Percentiles rank a stretch among this genome's conserved stretches.
Evolutionary conservation across 2,329 filamentous ascomycete genomes (phyloP).

Genomic region (Clarireedia hainanense): DNA sequence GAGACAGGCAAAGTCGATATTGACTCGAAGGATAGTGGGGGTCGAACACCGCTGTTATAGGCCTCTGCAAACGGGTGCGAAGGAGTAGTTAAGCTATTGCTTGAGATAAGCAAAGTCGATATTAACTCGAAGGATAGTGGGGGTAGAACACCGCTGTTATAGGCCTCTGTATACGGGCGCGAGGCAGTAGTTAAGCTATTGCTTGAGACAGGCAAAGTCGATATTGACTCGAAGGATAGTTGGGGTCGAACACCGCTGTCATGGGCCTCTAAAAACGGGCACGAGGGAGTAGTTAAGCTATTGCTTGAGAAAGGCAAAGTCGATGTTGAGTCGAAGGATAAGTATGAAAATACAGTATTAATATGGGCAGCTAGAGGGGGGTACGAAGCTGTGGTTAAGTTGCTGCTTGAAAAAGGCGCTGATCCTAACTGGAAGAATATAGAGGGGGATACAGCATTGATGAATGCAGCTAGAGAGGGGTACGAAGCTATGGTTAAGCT

Average conservation of each 20-base stretch:
- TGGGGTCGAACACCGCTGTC: not conserved
- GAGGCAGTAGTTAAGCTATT: not conserved
- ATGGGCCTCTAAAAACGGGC: no score
- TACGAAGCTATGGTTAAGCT: no score
- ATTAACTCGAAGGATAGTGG: not conserved
- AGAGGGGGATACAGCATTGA: no score
- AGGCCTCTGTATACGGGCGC: not conserved
- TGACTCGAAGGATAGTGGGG: not conserved
- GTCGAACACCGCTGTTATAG: not conserved
- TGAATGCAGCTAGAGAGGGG: no score
- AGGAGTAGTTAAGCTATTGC: not conserved
- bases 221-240: not conserved
- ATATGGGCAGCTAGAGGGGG: not conserved
- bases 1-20: not conserved
- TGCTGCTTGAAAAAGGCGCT: not conserved
- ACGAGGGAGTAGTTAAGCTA: no score
- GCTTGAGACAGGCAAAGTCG: not conserved
- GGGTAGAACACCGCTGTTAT: not conserved
- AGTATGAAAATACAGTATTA: no score
- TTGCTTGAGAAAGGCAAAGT: no score
- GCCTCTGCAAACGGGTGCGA: slow-evolving; percentile 15
- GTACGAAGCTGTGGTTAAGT: not conserved
- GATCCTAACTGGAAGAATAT: no score
- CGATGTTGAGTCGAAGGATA: no score
- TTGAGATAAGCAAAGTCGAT: not conserved